Percentiles rank a stretch among this genome's conserved stretches.
Conservation (phyloP, 306 rosid genomes). For the Prunus mira region DNA sequence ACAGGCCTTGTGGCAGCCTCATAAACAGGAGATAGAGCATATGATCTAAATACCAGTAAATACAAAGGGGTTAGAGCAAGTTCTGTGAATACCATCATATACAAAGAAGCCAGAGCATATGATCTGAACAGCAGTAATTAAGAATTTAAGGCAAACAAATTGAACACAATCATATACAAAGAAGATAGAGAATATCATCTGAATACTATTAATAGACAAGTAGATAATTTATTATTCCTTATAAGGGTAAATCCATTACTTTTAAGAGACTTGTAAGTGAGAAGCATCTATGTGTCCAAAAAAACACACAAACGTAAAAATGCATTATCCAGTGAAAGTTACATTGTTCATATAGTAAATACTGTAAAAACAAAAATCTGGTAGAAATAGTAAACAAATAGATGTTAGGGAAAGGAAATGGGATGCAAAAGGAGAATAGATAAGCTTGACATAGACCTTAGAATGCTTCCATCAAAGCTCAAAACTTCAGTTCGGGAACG, state of each 20-base stretch:
- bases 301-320: background rate
- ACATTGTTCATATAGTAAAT: background rate
- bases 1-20: slow-evolving; percentile 57
- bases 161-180: slow-evolving; percentile 28
- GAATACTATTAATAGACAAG: background rate
- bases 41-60: slow-evolving; percentile 63
- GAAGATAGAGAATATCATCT: background rate
- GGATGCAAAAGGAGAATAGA: slow-evolving; percentile 14
- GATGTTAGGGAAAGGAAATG: slow-evolving; percentile 7
- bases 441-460: slow-evolving; percentile 60
- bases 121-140: background rate
- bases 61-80: background rate
- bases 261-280: background rate
- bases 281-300: background rate
- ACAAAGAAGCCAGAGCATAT: background rate
- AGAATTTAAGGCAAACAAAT: slow-evolving; percentile 50
- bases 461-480: slow-evolving; percentile 86
- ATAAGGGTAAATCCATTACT: background rate
- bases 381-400: background rate
- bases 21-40: slow-evolving; percentile 47
- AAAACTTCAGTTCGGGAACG: slow-evolving; percentile 71
- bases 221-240: background rate
- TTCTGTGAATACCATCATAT: slow-evolving; percentile 23
- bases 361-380: background rate
- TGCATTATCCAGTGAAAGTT: background rate